Percentiles rank a stretch among this genome's conserved stretches.
These are phyloP conservation scores for Filosporella fistucella DNA, from an alignment of 495 filamentous ascomycete genomes.

Conservation along the genomic window DNA sequence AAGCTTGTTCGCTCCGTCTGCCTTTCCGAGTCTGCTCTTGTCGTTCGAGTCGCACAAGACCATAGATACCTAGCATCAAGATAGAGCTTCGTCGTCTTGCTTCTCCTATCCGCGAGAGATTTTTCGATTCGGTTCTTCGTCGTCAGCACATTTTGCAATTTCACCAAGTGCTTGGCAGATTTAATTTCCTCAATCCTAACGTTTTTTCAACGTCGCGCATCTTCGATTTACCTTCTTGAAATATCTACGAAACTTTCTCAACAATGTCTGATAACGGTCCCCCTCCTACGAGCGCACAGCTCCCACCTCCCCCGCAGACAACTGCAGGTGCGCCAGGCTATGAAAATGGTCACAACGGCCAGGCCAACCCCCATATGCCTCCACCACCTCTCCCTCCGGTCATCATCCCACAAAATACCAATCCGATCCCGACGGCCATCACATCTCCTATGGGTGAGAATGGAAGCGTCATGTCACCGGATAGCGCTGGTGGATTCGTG, in stretches of 20 bases:
- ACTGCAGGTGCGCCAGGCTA: conserved; percentile 67
- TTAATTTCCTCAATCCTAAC: conserved; percentile 8
- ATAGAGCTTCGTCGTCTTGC: too few species aligned
- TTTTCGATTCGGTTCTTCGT: conserved; percentile 9
- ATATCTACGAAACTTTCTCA: conserved; percentile 18
- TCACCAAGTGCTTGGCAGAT: conserved; percentile 6
- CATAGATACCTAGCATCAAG: too few species aligned
- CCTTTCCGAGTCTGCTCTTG: conserved; percentile 10
- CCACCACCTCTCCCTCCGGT: conserved; percentile 85
- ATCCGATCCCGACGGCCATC: conserved; percentile 90
- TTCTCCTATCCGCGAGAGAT: too few species aligned
- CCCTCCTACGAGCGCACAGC: conserved; percentile 47
- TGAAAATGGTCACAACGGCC: conserved; percentile 60
- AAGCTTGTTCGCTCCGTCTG: conserved; percentile 17
- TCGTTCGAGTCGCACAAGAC: conserved; percentile 20
- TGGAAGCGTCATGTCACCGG: conserved; percentile 73
- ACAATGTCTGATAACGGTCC: conserved; percentile 66
- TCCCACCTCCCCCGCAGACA: conserved; percentile 62
- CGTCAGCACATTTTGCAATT: conserved; percentile 7
- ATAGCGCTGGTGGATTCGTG: conserved; percentile 72
- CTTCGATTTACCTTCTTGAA: conserved; percentile 7
- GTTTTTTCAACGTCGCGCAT: conserved; percentile 7
- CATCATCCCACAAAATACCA: conserved; percentile 93
- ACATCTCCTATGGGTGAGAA: conserved; percentile 74
- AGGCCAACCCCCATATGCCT: conserved; percentile 74